Evolutionary conservation across 164 flowering plant species (phyloP).

Genomic region (Protea cynaroides): DNA sequence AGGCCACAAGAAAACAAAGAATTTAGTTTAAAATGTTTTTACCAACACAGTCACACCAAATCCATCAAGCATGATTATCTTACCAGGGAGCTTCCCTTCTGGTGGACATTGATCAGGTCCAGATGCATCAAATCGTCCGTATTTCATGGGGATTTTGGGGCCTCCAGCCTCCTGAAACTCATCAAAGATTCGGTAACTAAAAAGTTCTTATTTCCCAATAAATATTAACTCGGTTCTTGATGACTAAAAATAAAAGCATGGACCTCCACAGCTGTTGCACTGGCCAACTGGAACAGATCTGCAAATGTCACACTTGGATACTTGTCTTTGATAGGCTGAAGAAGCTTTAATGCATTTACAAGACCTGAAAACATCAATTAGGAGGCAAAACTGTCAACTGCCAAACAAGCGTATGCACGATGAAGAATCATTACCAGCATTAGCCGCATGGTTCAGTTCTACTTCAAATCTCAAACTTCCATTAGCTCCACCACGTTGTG

Average conservation of each 20-base stretch:
- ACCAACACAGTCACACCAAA: too few relatives aligned
- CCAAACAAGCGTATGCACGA: neutral
- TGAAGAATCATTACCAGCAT: conserved; percentile 63
- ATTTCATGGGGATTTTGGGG: conserved; percentile 92
- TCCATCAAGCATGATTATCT: conserved; percentile 8
- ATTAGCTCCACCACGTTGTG: conserved; percentile 92
- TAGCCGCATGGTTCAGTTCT: conserved; percentile 94
- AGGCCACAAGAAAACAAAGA: neutral
- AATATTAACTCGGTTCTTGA: conserved; percentile 1
- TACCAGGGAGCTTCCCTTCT: conserved; percentile 97
- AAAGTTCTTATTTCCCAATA: neutral
- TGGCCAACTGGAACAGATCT: conserved; percentile 91
- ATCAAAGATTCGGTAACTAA: conserved; percentile 7
- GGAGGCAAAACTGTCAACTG: conserved; percentile 11
- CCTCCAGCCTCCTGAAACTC: conserved; percentile 90
- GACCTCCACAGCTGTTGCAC: conserved; percentile 98
- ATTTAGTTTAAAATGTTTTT: neutral
- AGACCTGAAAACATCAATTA: conserved; percentile 56
- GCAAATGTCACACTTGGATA: conserved; percentile 83
- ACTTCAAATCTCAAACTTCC: conserved; percentile 89
- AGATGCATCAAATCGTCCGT: conserved; percentile 86
- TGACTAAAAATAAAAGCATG: conserved; percentile 2
- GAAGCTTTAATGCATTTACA: conserved; percentile 82
- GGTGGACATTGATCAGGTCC: conserved; percentile 84
- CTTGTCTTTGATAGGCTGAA: conserved; percentile 89